These are phyloP conservation scores for Rhododendron griersonianum DNA, from an alignment of 148 eudicot species.

Conservation along the genomic window DNA sequence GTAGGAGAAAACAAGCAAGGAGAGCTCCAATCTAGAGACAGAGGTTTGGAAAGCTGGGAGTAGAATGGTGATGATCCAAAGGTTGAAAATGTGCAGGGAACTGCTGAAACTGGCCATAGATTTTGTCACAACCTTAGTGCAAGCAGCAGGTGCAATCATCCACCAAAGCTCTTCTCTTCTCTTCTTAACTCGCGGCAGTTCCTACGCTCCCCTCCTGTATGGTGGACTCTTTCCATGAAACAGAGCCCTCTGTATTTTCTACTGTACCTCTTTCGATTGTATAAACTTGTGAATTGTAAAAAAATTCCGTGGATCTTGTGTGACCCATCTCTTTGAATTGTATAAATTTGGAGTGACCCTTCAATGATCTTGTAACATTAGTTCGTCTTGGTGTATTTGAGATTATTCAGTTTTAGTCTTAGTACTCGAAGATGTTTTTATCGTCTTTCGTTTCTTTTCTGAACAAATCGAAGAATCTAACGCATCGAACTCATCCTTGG, in stretches of 20 bases:
- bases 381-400: not conserved
- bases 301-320: not conserved
- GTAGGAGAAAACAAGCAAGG: not conserved
- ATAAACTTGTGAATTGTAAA: not conserved
- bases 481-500: not conserved
- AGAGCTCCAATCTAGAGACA: not conserved
- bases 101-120: conserved; percentile 9
- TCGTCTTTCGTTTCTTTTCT: not conserved
- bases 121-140: not conserved
- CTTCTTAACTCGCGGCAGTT: not conserved
- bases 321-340: not conserved
- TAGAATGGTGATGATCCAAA: conserved; percentile 10
- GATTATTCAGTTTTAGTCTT: not conserved
- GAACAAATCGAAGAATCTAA: not conserved
- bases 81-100: conserved; percentile 14
- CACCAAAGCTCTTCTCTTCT: not conserved
- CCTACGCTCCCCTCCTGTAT: not conserved
- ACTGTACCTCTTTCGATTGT: not conserved
- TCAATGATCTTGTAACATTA: not conserved
- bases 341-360: not conserved
- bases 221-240: not conserved
- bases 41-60: not conserved
- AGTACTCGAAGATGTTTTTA: not conserved
- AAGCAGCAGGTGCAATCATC: conserved; percentile 1
- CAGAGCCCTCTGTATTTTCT: not conserved